These are phyloP conservation scores for Taphrina confusa DNA, from an alignment of 1,139 yeast genomes.

Conservation along the genomic window DNA sequence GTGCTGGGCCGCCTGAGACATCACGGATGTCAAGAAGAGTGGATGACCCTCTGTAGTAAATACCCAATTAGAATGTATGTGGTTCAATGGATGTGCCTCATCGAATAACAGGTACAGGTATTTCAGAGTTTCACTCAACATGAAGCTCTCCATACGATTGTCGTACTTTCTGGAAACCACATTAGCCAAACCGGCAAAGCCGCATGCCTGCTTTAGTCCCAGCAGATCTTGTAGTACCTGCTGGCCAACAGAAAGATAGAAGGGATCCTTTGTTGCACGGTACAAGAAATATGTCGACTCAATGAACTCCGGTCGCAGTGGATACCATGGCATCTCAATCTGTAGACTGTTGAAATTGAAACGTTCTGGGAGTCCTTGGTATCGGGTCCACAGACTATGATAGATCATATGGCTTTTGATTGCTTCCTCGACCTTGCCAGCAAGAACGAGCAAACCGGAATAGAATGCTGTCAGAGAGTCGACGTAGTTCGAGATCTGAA, in stretches of 20 bases:
- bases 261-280: constrained; percentile 82
- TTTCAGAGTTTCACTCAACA: constrained; percentile 83
- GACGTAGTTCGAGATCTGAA: constrained; percentile 63
- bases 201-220: constrained; percentile 48
- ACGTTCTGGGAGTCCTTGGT: constrained; percentile 82
- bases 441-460: constrained; percentile 78
- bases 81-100: constrained; percentile 59
- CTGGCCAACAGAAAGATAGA: constrained; percentile 74
- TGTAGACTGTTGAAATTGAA: constrained; percentile 57
- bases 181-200: constrained; percentile 61
- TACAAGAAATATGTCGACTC: constrained; percentile 85
- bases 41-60: constrained; percentile 97
- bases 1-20: too few relatives aligned
- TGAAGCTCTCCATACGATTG: constrained; percentile 90
- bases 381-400: constrained; percentile 76
- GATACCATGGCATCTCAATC: constrained; percentile 67
- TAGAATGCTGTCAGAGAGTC: constrained; percentile 87
- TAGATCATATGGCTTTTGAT: constrained; percentile 62
- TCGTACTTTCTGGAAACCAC: constrained; percentile 63
- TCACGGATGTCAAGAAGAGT: too few relatives aligned
- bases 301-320: constrained; percentile 84
- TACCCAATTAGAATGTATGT: constrained; percentile 59
- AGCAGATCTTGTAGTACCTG: constrained; percentile 60
- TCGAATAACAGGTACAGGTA: constrained; percentile 81
- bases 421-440: constrained; percentile 74